These are phyloP conservation scores for Bondarzewia mesenterica DNA, from an alignment of 1,284 basidiomycete species.

Conservation along the genomic window DNA sequence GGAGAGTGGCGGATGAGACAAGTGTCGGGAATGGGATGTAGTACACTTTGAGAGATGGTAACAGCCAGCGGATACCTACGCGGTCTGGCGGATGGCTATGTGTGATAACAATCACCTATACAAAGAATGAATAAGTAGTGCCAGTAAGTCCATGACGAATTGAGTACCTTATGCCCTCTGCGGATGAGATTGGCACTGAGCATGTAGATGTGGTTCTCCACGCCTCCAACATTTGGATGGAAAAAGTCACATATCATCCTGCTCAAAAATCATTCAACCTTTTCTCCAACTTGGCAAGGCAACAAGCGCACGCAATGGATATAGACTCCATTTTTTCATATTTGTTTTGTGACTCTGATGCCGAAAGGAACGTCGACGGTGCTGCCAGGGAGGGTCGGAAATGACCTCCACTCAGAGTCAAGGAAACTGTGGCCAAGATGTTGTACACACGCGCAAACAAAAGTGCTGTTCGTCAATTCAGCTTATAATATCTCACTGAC, in stretches of 20 bases:
- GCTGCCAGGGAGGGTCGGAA: neutral
- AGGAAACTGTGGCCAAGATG: too few species aligned
- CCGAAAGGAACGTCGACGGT: neutral
- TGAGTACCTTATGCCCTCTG: slow-evolving; percentile 75
- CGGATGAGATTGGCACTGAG: slow-evolving; percentile 78
- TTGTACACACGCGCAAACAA: too few species aligned
- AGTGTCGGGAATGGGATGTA: slow-evolving; percentile 87
- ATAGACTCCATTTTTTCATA: neutral
- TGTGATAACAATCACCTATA: slow-evolving; percentile 88
- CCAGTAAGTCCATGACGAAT: neutral
- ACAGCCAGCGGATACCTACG: slow-evolving; percentile 83
- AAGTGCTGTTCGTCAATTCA: too few species aligned
- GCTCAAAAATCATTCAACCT: neutral
- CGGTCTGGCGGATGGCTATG: slow-evolving; percentile 85
- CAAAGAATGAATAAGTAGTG: neutral
- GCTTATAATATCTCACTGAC: too few species aligned
- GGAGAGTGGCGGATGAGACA: slow-evolving; percentile 85
- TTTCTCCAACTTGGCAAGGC: neutral
- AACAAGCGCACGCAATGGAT: slow-evolving; percentile 2
- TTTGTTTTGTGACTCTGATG: neutral
- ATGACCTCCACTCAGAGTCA: too few species aligned
- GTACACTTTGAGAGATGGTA: slow-evolving; percentile 88
- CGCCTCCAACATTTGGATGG: slow-evolving; percentile 89
- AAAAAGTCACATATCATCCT: slow-evolving; percentile 99
- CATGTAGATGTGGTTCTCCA: slow-evolving; percentile 96